phyloP scores from a whole-genome alignment of 202 grass and related monocot species.

The Digitaria exilis region DNA sequence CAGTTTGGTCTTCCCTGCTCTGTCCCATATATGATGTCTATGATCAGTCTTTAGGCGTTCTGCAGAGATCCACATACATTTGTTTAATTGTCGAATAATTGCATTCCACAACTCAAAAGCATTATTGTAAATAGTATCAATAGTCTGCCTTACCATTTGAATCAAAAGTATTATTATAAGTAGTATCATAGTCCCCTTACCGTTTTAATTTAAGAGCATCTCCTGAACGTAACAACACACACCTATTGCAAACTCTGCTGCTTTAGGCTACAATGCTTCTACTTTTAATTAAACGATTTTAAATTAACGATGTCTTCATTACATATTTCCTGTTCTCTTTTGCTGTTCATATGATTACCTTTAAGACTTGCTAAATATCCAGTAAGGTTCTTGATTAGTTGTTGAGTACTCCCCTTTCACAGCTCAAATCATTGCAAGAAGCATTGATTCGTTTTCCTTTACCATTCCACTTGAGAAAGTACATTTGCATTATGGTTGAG shows the following conservation, averaged over 20 bases:
- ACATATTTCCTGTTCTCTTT: background rate
- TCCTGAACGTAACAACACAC: background rate
- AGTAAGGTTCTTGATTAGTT: background rate
- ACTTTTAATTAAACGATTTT: background rate
- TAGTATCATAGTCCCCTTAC: background rate
- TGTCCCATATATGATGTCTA: background rate
- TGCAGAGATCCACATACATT: background rate
- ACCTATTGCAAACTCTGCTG: background rate
- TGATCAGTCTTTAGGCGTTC: background rate
- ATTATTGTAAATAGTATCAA: background rate
- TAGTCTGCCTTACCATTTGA: background rate
- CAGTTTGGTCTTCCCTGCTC: background rate
- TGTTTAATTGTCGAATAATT: background rate
- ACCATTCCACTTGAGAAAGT: background rate
- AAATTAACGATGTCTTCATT: background rate
- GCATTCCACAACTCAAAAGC: background rate
- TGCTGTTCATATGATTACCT: background rate
- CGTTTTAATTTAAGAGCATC: background rate
- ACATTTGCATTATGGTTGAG: background rate
- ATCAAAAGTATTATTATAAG: background rate
- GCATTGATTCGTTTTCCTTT: background rate
- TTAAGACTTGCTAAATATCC: background rate
- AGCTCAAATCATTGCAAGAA: background rate
- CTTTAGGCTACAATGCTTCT: background rate
- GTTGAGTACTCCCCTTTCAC: background rate